phyloP scores from a whole-genome alignment of 306 rosid genomes.

The Malus sieversii region DNA sequence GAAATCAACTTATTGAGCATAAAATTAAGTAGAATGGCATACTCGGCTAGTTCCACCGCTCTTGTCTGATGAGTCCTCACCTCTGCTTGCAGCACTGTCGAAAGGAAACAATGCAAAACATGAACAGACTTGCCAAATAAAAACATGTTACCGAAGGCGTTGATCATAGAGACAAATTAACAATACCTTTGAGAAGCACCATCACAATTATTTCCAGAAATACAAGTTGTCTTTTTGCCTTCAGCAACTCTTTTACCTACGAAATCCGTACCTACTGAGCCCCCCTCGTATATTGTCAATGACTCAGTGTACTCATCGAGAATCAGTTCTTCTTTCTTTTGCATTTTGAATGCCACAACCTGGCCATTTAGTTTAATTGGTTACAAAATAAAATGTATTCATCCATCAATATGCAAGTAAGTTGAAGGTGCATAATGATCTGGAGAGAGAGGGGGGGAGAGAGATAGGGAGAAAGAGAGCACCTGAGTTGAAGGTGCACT shows the following conservation, averaged over 20 bases:
- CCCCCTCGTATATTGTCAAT: constrained; percentile 2
- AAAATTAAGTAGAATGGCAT: constrained; percentile 7
- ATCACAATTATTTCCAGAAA: constrained; percentile 9
- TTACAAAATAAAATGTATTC: background rate
- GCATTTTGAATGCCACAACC: constrained; percentile 23
- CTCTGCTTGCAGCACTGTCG: constrained; percentile 15
- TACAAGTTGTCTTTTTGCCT: constrained; percentile 12
- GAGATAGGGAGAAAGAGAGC: background rate
- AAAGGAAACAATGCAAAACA: background rate
- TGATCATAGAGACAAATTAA: background rate
- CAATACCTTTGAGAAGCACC: constrained; percentile 30
- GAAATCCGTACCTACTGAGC: constrained; percentile 15
- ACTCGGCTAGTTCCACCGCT: constrained; percentile 26
- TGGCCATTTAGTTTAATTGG: constrained; percentile 16
- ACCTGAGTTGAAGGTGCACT: constrained; percentile 24
- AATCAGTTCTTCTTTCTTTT: constrained; percentile 14
- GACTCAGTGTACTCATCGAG: constrained; percentile 10
- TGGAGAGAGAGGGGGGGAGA: background rate
- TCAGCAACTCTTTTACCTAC: constrained; percentile 11
- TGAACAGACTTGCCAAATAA: background rate
- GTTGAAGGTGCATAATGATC: constrained; percentile 3
- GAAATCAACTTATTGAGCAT: background rate
- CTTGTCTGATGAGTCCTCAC: constrained; percentile 25
- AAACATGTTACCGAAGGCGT: background rate
- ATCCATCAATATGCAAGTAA: background rate